Base-by-base conservation (phyloP, 2,329 filamentous ascomycete genomes). In the Verticillium longisporum region DNA sequence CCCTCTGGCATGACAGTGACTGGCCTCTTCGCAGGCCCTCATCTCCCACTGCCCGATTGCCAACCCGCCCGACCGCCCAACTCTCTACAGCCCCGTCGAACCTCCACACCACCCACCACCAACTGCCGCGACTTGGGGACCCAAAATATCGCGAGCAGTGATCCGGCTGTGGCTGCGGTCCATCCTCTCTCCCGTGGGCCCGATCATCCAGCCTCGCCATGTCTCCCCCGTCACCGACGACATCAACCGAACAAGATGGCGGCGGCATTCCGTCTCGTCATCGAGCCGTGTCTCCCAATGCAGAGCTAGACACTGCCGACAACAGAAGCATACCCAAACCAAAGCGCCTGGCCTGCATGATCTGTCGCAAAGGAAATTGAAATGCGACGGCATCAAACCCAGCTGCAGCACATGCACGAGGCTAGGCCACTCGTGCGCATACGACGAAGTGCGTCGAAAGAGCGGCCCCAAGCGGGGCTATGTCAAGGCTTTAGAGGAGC, bases 311-410 rank as follows among this genome's bases (percentile, higher is more conserved):
- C 61, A 70, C 75, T 53, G 73, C 74, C 63, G 82, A 83, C 67
- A 86, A 87, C 65, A 74, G 78, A 57, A 80, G 74, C 68, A 80
- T 91, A 26, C 88, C 90, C 57, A 91, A 91, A 69, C 88, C 88
- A n/a, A 98, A 98, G 80, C 86, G 94, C 67, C 90, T 98, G 69
- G 95, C 95, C 41, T 99, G 95, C 74, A 91, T 97, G 71, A 88
- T 98, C 64, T 99, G 95, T 73, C 84, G 94, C 69, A 93, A 76
- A 85, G 94, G 72, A 98, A 98, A 77, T 80, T 97, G 67, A 89
- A 90, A 75, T 97, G 93, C 75, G 93, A 97, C 73, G 92, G 92
- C 41, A 79, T 84, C 59, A 88, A 90, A 65, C 93, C 93, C 26
- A 91, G 89, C 67, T 97, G 93, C 72, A 92, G 89, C 68, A 97